Base-by-base conservation (phyloP, 805 yeast genomes). In the Barnettozyma vustinii region DNA sequence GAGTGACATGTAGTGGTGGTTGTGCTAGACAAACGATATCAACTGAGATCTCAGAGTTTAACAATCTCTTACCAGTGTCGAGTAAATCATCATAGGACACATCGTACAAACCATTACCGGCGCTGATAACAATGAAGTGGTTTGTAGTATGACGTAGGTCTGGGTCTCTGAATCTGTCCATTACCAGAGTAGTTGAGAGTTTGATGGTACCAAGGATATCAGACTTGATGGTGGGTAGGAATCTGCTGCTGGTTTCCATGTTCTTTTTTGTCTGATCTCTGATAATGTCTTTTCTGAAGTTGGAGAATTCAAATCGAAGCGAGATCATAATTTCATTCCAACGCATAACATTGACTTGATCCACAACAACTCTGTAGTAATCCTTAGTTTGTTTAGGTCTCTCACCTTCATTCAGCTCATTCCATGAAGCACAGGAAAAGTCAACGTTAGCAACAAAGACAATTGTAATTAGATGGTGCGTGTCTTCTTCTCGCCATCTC, bases 311-410 rank as follows among this genome's bases (percentile, higher is more conserved):
- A 26, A 79, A 72, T 42, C 97, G 70, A 47, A 94, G 70, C 1
- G 86, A 81, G 20, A 87, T 86, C 97, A 94, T 90, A 49, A 94
- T 91, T 54, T 85, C 84, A 47, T 81, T 85, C 99, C 99, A 94
- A 52, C 87, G 83, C 25, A 84, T 76, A 42, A 90, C 87, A 58
- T 84, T 87, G 18, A 89, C 95, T 64, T 92, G 96, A 63, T 94
- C 98, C 2, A 92, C 97, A 1, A 92, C 99, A 25, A 94, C 96
- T 44, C 97, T 72, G 64, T 84, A 94, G 62, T 83, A 91, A 65
- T 94, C 96, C 50, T 77, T 74, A 4, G 90, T 75, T 37, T 81
- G 79, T 40, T 75, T 69, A 9, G 86, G 80, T 47, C 84, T 70
- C 56, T 87, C 92, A 0, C 97, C 96, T 16, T 80, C 80, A 37